Conservation (phyloP, 306 rosid genomes). For the Arachis hypogaea region DNA sequence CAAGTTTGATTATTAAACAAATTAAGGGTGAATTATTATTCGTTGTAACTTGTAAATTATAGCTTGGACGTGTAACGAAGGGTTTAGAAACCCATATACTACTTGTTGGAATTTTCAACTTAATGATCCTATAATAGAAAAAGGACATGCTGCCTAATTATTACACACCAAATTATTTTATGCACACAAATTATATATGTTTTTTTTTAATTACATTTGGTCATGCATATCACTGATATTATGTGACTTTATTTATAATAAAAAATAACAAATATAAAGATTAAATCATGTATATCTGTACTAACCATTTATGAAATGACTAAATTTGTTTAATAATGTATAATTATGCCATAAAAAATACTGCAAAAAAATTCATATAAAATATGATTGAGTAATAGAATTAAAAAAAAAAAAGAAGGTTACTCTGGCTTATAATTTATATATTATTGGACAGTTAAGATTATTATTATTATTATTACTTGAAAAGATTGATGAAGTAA, state of each 20-base stretch:
- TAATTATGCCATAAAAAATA: neutral
- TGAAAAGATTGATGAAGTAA: conserved; percentile 22
- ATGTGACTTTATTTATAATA: too few relatives aligned
- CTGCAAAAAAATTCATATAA: neutral
- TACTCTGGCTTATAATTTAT: neutral
- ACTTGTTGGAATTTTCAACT: conserved; percentile 27
- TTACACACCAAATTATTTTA: neutral
- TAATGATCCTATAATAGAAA: neutral
- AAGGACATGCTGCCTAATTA: conserved; percentile 36
- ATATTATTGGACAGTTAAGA: neutral
- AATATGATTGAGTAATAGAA: neutral
- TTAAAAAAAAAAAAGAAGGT: neutral
- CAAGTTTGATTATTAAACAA: neutral
- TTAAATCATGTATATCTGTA: too few relatives aligned
- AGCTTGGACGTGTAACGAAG: neutral
- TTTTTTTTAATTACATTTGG: neutral
- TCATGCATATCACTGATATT: neutral
- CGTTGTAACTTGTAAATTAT: neutral
- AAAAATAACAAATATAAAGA: too few relatives aligned
- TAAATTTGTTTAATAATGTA: too few relatives aligned
- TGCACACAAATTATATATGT: neutral
- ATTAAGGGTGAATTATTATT: neutral
- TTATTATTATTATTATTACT: conserved; percentile 6
- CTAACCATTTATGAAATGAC: too few relatives aligned
- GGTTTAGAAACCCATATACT: conserved; percentile 8